Percentiles rank a stretch among this genome's conserved stretches.
Conservation (phyloP, 2,329 filamentous ascomycete genomes). For the Ceratocystis variospora region DNA sequence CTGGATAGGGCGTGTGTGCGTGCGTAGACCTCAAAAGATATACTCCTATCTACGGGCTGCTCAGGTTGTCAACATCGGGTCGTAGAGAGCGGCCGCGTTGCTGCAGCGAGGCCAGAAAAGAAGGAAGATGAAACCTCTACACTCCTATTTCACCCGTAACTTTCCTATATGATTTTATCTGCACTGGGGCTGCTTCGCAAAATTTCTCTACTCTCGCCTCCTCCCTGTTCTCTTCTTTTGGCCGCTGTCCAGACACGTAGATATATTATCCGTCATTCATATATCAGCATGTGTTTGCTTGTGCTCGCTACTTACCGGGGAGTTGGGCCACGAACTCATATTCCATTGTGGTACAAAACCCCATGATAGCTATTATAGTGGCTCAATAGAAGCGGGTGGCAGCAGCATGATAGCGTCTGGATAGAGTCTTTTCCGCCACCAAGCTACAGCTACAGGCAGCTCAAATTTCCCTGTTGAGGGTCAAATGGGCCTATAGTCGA, state of each 20-base stretch:
- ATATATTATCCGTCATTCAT: background rate
- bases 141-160: background rate
- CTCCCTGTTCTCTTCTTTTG: background rate
- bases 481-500: no score
- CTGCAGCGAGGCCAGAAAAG: background rate
- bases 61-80: no score
- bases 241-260: no score
- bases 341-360: background rate
- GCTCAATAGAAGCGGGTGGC: background rate
- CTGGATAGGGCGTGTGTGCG: no score
- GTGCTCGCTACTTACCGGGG: background rate
- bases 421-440: background rate
- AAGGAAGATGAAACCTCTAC: background rate
- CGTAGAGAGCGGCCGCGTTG: no score
- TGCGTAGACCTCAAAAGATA: no score
- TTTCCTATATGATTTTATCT: background rate
- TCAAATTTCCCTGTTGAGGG: no score
- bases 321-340: background rate
- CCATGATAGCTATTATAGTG: background rate
- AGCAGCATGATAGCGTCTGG: background rate
- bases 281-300: background rate
- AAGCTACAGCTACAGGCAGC: background rate
- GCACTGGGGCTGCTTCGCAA: background rate
- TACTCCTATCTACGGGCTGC: no score
- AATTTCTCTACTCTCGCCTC: background rate